Percentiles rank a stretch among this genome's conserved stretches.
phyloP scores from a whole-genome alignment of 2,329 filamentous ascomycete species.

The Ophiostoma triangulosporum region DNA sequence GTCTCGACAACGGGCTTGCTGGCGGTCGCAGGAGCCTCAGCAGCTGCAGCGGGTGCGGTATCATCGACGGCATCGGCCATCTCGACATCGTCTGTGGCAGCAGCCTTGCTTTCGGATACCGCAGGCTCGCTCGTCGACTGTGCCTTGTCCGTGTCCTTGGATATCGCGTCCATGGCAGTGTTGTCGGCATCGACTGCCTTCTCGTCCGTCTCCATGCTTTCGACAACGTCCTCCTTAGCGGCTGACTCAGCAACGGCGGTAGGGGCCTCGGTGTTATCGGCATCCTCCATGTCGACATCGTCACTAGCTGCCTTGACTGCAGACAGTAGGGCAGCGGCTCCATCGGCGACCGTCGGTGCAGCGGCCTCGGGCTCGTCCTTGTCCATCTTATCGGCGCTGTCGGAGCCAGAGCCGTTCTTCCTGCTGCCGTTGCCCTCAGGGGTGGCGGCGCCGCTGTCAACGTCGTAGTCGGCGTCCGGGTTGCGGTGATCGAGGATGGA shows the following conservation, averaged over 20 bases:
- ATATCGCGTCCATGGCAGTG: not conserved
- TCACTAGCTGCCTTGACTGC: not conserved
- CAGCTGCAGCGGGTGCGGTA: not conserved
- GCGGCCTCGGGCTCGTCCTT: conserved; percentile 2
- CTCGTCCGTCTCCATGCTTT: not conserved
- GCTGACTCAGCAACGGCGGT: not conserved
- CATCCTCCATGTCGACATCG: conserved; percentile 1
- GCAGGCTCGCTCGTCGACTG: not conserved
- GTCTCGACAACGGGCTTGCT: not conserved
- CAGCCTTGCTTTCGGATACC: not conserved
- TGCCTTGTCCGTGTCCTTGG: not conserved
- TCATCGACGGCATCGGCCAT: not conserved
- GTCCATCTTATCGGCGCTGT: not conserved
- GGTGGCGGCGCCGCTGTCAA: not conserved
- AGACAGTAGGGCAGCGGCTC: not conserved
- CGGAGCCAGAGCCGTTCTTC: not conserved
- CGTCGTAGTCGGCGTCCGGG: conserved; percentile 23
- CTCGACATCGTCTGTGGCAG: not conserved
- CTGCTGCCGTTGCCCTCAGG: not conserved
- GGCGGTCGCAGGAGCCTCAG: not conserved
- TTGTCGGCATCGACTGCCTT: not conserved
- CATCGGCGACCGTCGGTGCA: not conserved
- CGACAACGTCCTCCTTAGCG: not conserved
- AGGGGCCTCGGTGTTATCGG: not conserved
- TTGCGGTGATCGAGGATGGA: conserved; percentile 40